Base-by-base conservation (phyloP, 768 basidiomycete species). In the Omphalotus guepiniiformis region DNA sequence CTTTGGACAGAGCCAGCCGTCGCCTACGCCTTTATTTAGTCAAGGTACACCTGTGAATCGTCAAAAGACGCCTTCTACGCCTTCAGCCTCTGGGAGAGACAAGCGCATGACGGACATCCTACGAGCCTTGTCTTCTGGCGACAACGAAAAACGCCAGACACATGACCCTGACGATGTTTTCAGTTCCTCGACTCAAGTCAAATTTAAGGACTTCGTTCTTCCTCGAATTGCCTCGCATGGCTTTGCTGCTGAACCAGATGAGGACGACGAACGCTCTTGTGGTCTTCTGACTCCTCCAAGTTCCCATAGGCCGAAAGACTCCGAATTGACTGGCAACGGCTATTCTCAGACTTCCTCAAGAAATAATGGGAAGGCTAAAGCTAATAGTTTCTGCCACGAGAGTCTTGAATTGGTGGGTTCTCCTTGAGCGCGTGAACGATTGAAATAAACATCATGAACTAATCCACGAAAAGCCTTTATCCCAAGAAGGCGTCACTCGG, bases 361-460 rank as follows among this genome's bases (percentile, higher is more conserved):
- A 34, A 44, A 25, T 36, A 46, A 46, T 36, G 35, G 44, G 27
- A 46, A 46, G 44, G 38, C 35, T 15, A 46, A 46, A 16, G 35
- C 35, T 12, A 46, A 26, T 23, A 6, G 11, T 23, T n/a, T 27
- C n/a, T n/a, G n/a, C n/a, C n/a, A n/a, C n/a, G n/a, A n/a, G n/a
- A n/a, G n/a, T n/a, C 42, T 21, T 44, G 42, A 44, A 7, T 15
- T 8, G 44, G 44, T 37, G n/a, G 19, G 44, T 46, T 46, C 25
- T 34, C 12, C 38, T 26, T 36, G 35, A 12, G 34, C 28, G 21
- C 8, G 21, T 30, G n/a, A 34, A 4, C 29, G 21, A 21, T 16
- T 13, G 30, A 44, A 44, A 21, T 44, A 44, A 32, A 21, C 28
- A 35, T 32, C 26, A 32, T 26, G n/a, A 30, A 44, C 35, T 18